These are phyloP conservation scores for Plasmodium cynomolgi DNA, from an alignment of 169 alveolate species.

Conservation along the genomic window DNA sequence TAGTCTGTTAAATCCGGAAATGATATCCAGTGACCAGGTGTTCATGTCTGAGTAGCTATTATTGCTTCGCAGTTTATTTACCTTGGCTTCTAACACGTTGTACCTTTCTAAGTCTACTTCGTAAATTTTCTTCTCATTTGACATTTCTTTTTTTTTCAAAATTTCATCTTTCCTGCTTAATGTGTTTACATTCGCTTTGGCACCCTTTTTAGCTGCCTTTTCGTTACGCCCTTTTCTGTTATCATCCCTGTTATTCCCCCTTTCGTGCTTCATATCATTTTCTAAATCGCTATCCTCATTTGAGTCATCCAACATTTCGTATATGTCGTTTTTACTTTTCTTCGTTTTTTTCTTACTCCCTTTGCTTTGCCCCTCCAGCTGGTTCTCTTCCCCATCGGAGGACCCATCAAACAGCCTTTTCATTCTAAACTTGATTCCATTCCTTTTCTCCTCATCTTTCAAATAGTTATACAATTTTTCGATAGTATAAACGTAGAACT, in stretches of 20 bases:
- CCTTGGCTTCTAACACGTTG: constrained; percentile 30
- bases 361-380: neutral
- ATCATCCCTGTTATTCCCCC: constrained; percentile 11
- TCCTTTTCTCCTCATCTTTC: constrained; percentile 47
- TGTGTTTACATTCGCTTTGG: neutral
- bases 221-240: neutral
- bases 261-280: neutral
- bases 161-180: constrained; percentile 72
- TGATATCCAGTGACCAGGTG: constrained; percentile 72
- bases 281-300: constrained; percentile 26
- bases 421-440: constrained; percentile 36
- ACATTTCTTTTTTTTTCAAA: constrained; percentile 61
- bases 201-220: constrained; percentile 19
- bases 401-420: constrained; percentile 36
- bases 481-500: constrained; percentile 31
- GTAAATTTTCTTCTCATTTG: constrained; percentile 53
- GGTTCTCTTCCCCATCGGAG: neutral
- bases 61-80: constrained; percentile 55
- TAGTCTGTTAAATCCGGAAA: constrained; percentile 72
- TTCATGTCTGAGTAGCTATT: constrained; percentile 65
- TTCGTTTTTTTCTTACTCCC: neutral
- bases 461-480: constrained; percentile 39
- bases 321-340: constrained; percentile 11
- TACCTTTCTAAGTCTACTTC: constrained; percentile 74
- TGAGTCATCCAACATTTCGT: constrained; percentile 34